Conservation (phyloP, 192 early-diverging fungal genomes). For the Rhizophagus clarus region DNA sequence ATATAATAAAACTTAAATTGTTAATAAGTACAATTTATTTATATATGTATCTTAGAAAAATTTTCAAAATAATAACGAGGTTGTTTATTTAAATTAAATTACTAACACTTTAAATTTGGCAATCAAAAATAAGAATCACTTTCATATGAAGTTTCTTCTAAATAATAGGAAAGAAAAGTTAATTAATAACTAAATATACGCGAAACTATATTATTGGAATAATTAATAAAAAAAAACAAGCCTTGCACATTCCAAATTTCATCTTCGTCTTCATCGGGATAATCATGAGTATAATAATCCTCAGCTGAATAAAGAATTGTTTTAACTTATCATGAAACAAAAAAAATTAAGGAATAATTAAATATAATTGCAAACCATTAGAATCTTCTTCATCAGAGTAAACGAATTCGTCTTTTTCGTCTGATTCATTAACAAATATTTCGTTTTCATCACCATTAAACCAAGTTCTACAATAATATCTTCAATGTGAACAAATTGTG, state of each 20-base stretch:
- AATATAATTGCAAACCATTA: slow-evolving; percentile 44
- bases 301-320: slow-evolving; percentile 52
- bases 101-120: too few relatives aligned
- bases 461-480: slow-evolving; percentile 43
- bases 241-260: slow-evolving; percentile 16
- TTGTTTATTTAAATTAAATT: too few relatives aligned
- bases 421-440: slow-evolving; percentile 41
- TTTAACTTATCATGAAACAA: background rate
- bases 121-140: too few relatives aligned
- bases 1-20: too few relatives aligned
- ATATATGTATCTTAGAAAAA: too few relatives aligned
- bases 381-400: slow-evolving; percentile 55
- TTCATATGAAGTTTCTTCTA: background rate
- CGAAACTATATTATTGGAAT: background rate
- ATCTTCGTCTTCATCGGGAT: slow-evolving; percentile 75
- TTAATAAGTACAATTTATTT: too few relatives aligned
- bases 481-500: slow-evolving; percentile 10
- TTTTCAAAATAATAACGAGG: too few relatives aligned
- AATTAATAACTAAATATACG: background rate
- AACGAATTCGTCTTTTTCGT: slow-evolving; percentile 41
- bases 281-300: slow-evolving; percentile 79
- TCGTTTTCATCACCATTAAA: slow-evolving; percentile 44
- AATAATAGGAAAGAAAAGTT: background rate
- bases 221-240: background rate
- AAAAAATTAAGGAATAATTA: background rate